Evolutionary conservation across 1,284 basidiomycete genomes (phyloP), one percentile per base, ranked within the genome.

Genomic region (Malassezia equina): DNA sequence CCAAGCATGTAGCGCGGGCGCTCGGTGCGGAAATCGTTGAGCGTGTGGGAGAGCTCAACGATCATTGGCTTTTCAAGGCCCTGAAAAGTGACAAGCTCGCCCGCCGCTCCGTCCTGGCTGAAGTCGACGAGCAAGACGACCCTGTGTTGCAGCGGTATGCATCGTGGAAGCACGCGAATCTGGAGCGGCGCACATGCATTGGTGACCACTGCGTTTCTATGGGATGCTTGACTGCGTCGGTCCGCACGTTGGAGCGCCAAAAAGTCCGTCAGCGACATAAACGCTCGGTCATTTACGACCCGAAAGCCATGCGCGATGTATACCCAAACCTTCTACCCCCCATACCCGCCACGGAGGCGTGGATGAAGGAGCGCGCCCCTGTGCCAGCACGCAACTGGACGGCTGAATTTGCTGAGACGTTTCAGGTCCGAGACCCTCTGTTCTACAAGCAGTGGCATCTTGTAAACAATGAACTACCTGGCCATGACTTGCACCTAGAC

Each of bases 381-480:
- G 40, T 51, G 9, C 69, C 66, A 1, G 47, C 57, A 29, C 66
- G 64, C 4, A 63, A 59, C 51, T 61, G 61, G 39, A 65, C 58
- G 6, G 53, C 51, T 17, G 46, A 53, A 7, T 63, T 71, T 51
- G 62, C 61, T 50, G 49, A 57, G 40, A 33, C 57, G 15, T 80
- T 93, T 50, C 81, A 80, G 28, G 84, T 98, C 59, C 69, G 78
- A n/a, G 93, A 98, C 68, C 93, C 94, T 0, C 80, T 87, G 60
- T 91, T 95, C 69, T 71, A 80, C 29, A 77, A 84, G 60, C 93
- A 98, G 79, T 98, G 94, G 94, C 93, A 96, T 78, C 59, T 74
- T 4, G 59, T 71, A 54, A 68, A 76, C 62, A 65, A 75, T 55
- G 43, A 57, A 15, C 59, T 52, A 9, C 47, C 49, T 24, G 65